Evolutionary conservation across 2,329 filamentous ascomycete genomes (phyloP).

Genomic region (Rhynchosporium agropyri): DNA sequence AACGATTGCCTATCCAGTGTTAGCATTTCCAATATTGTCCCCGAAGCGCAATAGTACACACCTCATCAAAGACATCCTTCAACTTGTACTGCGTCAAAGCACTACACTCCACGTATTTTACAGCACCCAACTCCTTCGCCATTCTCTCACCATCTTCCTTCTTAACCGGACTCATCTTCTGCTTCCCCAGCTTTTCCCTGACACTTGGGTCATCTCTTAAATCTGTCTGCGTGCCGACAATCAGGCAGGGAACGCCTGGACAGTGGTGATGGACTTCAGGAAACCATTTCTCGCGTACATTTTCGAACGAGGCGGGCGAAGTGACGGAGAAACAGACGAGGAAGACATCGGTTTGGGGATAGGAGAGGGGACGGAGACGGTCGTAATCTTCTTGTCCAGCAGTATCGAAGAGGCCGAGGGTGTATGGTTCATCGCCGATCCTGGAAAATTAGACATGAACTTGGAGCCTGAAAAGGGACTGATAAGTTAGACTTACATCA

Average conservation of each 20-base stretch:
- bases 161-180: constrained; percentile 92
- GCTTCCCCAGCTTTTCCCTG: constrained; percentile 87
- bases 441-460: constrained; percentile 50
- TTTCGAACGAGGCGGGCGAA: constrained; percentile 96
- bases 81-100: constrained; percentile 97
- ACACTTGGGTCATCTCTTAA: constrained; percentile 86
- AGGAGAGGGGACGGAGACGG: constrained; percentile 91
- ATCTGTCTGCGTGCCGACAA: constrained; percentile 97
- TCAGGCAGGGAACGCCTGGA: constrained; percentile 94
- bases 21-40: background rate
- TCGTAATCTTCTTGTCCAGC: constrained; percentile 99
- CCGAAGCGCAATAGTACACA: constrained; percentile 48
- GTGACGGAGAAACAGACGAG: constrained; percentile 99
- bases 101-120: constrained; percentile 99
- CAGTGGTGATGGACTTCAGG: constrained; percentile 99
- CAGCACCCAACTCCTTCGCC: constrained; percentile 95
- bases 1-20: constrained; percentile 75
- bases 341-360: constrained; percentile 98
- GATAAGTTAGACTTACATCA: constrained; percentile 74
- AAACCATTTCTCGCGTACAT: constrained; percentile 99
- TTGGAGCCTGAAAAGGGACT: background rate
- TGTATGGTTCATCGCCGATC: constrained; percentile 99
- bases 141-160: constrained; percentile 94
- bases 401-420: constrained; percentile 95
- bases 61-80: constrained; percentile 99